phyloP scores from a whole-genome alignment of 768 basidiomycete species.

The Mycena metata region DNA sequence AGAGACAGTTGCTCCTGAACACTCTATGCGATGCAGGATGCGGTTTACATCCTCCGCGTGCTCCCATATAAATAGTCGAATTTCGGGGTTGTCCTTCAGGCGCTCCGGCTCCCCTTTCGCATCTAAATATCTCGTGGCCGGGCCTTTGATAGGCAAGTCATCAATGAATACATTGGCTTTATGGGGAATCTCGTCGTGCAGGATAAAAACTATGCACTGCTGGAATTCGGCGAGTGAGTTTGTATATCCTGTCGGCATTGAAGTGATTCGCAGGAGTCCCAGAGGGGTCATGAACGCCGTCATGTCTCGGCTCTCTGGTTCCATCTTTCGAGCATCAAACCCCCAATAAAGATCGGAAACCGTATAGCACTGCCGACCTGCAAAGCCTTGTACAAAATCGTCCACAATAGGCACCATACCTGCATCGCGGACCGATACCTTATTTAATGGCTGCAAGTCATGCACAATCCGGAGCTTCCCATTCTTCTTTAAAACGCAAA shows the following conservation, averaged over 20 bases:
- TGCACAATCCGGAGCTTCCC: constrained; percentile 44
- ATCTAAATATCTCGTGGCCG: constrained; percentile 39
- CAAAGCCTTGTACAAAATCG: constrained; percentile 40
- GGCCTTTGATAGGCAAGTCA: constrained; percentile 49
- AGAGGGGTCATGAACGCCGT: constrained; percentile 16
- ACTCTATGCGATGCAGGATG: constrained; percentile 45
- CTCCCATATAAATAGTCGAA: constrained; percentile 53
- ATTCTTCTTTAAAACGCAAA: constrained; percentile 43
- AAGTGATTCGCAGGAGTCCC: constrained; percentile 36
- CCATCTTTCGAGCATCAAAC: constrained; percentile 35
- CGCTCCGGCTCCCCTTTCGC: constrained; percentile 37
- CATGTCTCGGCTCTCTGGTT: constrained; percentile 38
- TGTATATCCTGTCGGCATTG: constrained; percentile 39
- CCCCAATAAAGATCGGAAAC: constrained; percentile 39
- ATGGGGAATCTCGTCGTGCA: constrained; percentile 49
- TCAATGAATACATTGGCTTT: constrained; percentile 46
- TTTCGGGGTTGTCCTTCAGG: constrained; percentile 38
- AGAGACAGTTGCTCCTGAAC: constrained; percentile 47
- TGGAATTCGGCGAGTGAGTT: constrained; percentile 43
- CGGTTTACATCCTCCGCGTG: constrained; percentile 47
- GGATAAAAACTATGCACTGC: constrained; percentile 43
- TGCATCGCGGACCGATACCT: constrained; percentile 38
- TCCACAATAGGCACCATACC: constrained; percentile 39
- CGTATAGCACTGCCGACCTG: constrained; percentile 33
- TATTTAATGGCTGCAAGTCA: constrained; percentile 42